Conservation (phyloP, 768 basidiomycete species). For the Tubosaeta sp. region DNA sequence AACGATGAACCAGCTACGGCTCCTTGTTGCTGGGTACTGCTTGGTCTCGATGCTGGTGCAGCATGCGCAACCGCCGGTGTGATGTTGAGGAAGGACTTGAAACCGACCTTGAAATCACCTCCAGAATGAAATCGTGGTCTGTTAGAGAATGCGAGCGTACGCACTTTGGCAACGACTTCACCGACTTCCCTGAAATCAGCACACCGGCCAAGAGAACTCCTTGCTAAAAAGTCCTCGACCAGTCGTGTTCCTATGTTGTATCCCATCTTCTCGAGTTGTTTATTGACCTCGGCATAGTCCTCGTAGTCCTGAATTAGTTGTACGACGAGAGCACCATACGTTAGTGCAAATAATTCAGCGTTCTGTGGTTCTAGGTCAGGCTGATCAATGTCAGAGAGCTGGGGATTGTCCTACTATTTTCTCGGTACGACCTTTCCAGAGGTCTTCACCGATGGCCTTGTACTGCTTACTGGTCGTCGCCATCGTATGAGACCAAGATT, state of each 20-base stretch:
- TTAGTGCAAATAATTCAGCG: constrained; percentile 94
- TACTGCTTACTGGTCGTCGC: constrained; percentile 77
- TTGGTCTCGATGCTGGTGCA: constrained; percentile 48
- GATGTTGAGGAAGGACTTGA: constrained; percentile 96
- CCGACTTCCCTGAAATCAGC: constrained; percentile 92
- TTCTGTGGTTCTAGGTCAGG: constrained; percentile 55
- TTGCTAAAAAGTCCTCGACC: constrained; percentile 96
- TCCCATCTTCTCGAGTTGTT: constrained; percentile 98
- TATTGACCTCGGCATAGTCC: constrained; percentile 92
- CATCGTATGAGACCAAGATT: constrained; percentile 36
- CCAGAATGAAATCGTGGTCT: not conserved
- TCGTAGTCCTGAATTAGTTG: constrained; percentile 99
- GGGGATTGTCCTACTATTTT: constrained; percentile 69
- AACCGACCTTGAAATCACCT: constrained; percentile 67
- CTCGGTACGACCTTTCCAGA: constrained; percentile 92
- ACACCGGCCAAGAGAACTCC: constrained; percentile 88
- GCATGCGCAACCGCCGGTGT: constrained; percentile 76
- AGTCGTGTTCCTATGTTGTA: constrained; percentile 96
- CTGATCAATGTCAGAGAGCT: constrained; percentile 15
- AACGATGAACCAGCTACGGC: constrained; percentile 57
- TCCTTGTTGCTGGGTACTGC: constrained; percentile 38
- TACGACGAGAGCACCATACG: constrained; percentile 96
- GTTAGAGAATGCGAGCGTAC: constrained; percentile 9
- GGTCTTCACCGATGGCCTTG: constrained; percentile 88
- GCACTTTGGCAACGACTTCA: constrained; percentile 91